Evolutionary conservation across 2,329 filamentous ascomycete genomes (phyloP).

Genomic region (Cercospora sp.): DNA sequence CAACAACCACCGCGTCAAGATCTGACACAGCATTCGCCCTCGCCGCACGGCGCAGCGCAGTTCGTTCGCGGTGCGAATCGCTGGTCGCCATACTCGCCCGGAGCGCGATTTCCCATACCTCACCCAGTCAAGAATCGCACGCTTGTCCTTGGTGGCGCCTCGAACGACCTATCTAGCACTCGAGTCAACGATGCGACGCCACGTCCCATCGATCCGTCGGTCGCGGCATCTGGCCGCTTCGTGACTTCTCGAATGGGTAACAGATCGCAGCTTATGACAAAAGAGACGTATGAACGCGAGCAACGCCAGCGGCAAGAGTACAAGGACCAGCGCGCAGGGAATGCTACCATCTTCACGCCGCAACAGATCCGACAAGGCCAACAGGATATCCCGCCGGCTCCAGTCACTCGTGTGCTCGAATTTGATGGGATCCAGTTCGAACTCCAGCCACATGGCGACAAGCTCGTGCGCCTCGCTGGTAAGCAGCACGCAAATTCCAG

Average conservation of each 20-base stretch:
- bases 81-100: conserved; percentile 33
- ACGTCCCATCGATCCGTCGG: conserved; percentile 35
- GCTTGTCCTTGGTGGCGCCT: conserved; percentile 51
- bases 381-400: neutral
- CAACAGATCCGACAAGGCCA: neutral
- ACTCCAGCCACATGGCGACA: conserved; percentile 76
- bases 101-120: conserved; percentile 34
- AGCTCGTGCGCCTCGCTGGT: conserved; percentile 75
- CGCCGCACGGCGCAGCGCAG: neutral
- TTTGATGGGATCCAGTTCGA: conserved; percentile 73
- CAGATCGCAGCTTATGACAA: conserved; percentile 81
- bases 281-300: conserved; percentile 74
- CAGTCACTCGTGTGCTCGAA: conserved; percentile 58
- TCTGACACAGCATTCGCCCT: neutral
- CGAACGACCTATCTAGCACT: conserved; percentile 18
- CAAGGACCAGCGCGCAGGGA: neutral
- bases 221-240: conserved; percentile 54
- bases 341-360: neutral
- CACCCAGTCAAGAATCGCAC: conserved; percentile 57
- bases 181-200: conserved; percentile 20
- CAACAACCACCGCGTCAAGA: conserved; percentile 25
- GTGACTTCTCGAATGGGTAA: conserved; percentile 69
- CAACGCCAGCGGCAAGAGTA: conserved; percentile 56
- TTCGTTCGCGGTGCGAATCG: conserved; percentile 15
- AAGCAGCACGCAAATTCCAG: conserved; percentile 39